Base-by-base conservation (phyloP, 2,329 filamentous ascomycete species). In the Stemphylium vesicarium region DNA sequence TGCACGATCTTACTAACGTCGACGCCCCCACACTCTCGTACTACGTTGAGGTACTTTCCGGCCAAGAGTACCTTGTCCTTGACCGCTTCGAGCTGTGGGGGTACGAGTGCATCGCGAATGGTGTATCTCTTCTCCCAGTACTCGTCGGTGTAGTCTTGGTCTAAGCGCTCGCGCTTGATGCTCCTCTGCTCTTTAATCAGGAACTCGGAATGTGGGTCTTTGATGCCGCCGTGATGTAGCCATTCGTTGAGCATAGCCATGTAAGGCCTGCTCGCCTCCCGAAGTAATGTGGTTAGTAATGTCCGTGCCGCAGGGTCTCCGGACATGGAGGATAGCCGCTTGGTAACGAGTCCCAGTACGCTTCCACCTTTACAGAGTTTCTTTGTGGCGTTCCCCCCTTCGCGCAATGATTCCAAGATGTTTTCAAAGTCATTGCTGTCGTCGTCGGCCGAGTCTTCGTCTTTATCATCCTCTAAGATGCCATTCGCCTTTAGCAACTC, bases 101-200 rank as follows among this genome's bases (percentile, higher is more conserved):
- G 95, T 1, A 98, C 88, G 56, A 96, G 90, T 43, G 91, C 87
- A 57, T 96, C 92, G 55, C 95, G 88, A 59, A 99, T 89, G 4
- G 95, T 98, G 72, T 99, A 99, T 60, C 95, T 85, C 70, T 96
- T 92, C 74, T 99, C 95, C 95, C 95, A 99, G 75, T 99, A 99
- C 70, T 99, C 95, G 74, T 99, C 95, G 0, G 94, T 99, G 70
- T 98, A 99, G 74, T 99, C 95, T 71, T 96, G 89, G 70, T 98
- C 92, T 2, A 99, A 80, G 55, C 91, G 85, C 73, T 98, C 95
- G 36, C 95, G 86, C 54, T 89, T 89, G 66, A 99, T 97, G 69
- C 93, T 96, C 76, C 94, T 96, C 67, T 96, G 92, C 75, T 98
- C 95, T 71, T 96, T 96, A 70, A 99, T 88, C 48, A 99, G 79